Conservation (phyloP, 129 eudicot genomes). For the Flaveria trinervia region DNA sequence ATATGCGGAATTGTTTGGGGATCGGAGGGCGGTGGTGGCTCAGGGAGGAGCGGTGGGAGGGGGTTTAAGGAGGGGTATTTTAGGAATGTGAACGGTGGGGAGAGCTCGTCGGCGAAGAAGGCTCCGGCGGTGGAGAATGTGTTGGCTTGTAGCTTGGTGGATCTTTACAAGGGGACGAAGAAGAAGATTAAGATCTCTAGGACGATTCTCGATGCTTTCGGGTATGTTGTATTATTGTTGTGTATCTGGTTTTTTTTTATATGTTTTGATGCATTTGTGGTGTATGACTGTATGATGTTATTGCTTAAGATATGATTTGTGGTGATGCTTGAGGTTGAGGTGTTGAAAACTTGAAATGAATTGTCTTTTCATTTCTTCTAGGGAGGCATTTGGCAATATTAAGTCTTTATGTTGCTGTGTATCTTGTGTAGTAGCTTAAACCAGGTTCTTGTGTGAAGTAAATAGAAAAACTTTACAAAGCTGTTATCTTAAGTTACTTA, state of each 20-base stretch:
- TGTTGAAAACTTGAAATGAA: too few relatives aligned
- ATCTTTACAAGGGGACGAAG: conserved; percentile 69
- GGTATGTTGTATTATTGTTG: conserved; percentile 36
- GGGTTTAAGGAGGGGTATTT: conserved; percentile 51
- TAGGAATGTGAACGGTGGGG: conserved; percentile 37
- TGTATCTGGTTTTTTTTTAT: neutral
- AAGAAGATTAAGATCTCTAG: conserved; percentile 83
- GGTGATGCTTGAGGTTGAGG: too few relatives aligned
- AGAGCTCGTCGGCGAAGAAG: conserved; percentile 50
- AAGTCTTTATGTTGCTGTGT: too few relatives aligned
- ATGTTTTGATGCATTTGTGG: neutral
- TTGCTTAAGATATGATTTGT: conserved; percentile 10
- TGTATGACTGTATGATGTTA: conserved; percentile 2
- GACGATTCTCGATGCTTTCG: conserved; percentile 51
- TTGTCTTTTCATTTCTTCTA: too few relatives aligned
- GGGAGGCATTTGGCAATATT: too few relatives aligned
- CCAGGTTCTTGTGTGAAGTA: too few relatives aligned
- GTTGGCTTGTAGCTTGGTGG: conserved; percentile 66
- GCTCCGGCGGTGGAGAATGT: conserved; percentile 73
- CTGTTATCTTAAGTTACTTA: too few relatives aligned
- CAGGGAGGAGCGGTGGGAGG: conserved; percentile 31
- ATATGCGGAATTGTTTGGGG: conserved; percentile 74
- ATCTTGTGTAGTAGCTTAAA: too few relatives aligned
- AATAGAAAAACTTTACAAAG: too few relatives aligned
- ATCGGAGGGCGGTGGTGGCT: conserved; percentile 33